phyloP scores from a whole-genome alignment of 2,329 filamentous ascomycete species.

The Fusarium tricinctum region DNA sequence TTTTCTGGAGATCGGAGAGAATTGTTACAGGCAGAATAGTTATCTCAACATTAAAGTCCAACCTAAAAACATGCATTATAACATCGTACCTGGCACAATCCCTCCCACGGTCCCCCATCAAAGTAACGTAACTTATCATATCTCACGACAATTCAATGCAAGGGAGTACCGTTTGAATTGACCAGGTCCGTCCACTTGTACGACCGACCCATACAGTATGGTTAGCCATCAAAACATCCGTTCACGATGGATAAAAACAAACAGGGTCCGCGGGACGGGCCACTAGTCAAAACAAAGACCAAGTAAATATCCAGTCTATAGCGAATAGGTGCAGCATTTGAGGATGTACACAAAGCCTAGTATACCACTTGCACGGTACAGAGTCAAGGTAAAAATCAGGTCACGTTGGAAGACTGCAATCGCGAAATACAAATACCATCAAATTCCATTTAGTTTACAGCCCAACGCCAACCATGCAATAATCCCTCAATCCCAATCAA shows the following conservation, averaged over 20 bases:
- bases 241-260: conserved; percentile 7
- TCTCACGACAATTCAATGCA: not conserved
- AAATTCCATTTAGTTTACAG: conserved; percentile 49
- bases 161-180: not conserved
- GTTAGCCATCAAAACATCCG: not conserved
- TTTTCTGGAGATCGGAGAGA: accelerated
- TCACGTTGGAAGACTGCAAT: not conserved
- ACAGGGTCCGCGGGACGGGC: not conserved
- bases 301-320: not conserved
- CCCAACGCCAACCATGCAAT: conserved; percentile 49
- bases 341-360: not conserved
- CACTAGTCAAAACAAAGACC: conserved; percentile 1
- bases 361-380: too few relatives aligned
- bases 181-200: not conserved
- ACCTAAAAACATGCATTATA: too few relatives aligned
- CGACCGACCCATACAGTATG: not conserved
- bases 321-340: not conserved
- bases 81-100: too few relatives aligned
- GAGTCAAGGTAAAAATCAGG: not conserved
- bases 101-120: too few relatives aligned
- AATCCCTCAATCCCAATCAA: conserved; percentile 28
- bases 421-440: conserved; percentile 37
- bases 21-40: too few relatives aligned
- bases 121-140: not conserved
- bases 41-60: too few relatives aligned